Evolutionary conservation across 768 basidiomycete species (phyloP), one percentile per base, ranked within the genome.

Genomic region (Cubamyces sp.): DNA sequence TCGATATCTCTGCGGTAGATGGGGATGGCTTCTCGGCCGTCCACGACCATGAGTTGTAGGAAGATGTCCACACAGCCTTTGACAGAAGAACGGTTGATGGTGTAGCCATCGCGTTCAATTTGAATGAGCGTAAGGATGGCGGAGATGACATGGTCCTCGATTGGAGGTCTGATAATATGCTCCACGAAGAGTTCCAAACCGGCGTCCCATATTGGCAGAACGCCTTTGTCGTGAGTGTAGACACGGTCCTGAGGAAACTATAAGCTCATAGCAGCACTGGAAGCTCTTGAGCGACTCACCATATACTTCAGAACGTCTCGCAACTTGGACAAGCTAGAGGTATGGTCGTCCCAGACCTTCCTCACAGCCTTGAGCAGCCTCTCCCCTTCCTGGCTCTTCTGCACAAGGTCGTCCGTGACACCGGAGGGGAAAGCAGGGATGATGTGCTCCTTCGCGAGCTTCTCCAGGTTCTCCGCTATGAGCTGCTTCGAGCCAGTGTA

Each of bases 301-400:
- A 99, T 97, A 72, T 99, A 99, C 71, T 92, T 94, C 66, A 98
- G 79, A 43, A 99, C 85, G 74, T 95, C 94, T 12, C 88, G 85
- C 61, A 99, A 74, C 73, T 96, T 92, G 26, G 82, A 78, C 92
- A 98, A 92, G 72, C 88, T 93, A 12, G 88, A 86, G 5, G 81
- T 87, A 74, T 99, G 97, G 72, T 98, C 94, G 57, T 96, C 91
- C 96, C 97, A 98, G 0, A 96, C 90, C 30, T 83, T 82, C 71
- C 85, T 84, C 56, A 97, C 64, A 28, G 91, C 90, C 70, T 91
- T 95, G 71, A 98, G 75, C 58, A 98, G 81, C 55, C 87, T 74
- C 71, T 98, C 96, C 0, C 89, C 92, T 70, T 95, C 94, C 68
- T 91, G 87, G 47, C 84, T 90, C 67, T 85, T 83, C 67, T 94